Conservation (phyloP, 768 basidiomycete genomes). For the Boletus tylopilopsis region DNA sequence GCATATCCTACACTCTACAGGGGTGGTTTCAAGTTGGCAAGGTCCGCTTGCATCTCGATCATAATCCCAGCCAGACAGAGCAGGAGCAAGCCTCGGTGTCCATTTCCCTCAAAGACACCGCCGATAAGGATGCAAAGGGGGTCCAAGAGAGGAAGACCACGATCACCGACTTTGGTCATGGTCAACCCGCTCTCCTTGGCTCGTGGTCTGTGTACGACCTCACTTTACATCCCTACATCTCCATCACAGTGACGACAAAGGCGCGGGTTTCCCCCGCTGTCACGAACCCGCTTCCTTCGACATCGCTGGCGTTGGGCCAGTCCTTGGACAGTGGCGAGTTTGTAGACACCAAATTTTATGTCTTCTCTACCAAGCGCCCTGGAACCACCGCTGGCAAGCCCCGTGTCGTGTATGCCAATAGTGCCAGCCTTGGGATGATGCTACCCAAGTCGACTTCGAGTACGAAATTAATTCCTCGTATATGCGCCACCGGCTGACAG, state of each 20-base stretch:
- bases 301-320: conserved; percentile 17
- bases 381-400: conserved; percentile 16
- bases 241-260: conserved; percentile 19
- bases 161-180: conserved; percentile 27
- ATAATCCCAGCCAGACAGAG: conserved; percentile 20
- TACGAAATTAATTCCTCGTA: neutral
- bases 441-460: conserved; percentile 16
- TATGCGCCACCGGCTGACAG: neutral
- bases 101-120: conserved; percentile 8
- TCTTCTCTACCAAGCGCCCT: conserved; percentile 17
- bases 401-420: conserved; percentile 25
- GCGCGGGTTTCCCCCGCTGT: conserved; percentile 3
- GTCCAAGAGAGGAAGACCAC: conserved; percentile 11
- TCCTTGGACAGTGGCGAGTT: conserved; percentile 27
- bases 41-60: conserved; percentile 27
- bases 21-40: conserved; percentile 21
- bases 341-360: conserved; percentile 29
- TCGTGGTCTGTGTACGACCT: conserved; percentile 17
- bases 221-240: conserved; percentile 17
- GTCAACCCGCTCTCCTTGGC: conserved; percentile 22
- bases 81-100: conserved; percentile 16
- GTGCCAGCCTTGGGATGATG: conserved; percentile 10
- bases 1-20: conserved; percentile 14
- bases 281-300: conserved; percentile 15
- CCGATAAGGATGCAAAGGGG: conserved; percentile 1